A percentile compares a stretch with the other conserved stretches of the same genome.
Evolutionary conservation across 2,329 filamentous ascomycete species (phyloP).

Genomic region (Calonectria ilicicola): DNA sequence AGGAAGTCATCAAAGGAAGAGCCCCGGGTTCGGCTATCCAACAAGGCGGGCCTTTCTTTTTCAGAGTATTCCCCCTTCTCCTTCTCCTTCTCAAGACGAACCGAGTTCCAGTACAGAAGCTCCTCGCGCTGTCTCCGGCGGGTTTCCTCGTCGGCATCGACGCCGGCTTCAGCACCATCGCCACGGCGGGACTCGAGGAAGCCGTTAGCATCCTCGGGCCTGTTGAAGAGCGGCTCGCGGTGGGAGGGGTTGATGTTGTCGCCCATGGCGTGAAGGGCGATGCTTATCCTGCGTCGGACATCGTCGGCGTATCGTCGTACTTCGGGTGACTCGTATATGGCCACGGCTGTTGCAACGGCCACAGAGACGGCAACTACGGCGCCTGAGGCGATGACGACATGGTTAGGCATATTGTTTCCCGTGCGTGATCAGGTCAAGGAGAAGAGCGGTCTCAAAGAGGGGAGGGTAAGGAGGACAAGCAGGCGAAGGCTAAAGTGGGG

Average conservation of each 20-base stretch:
- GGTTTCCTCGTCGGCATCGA: conserved; percentile 73
- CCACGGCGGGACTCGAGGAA: conserved; percentile 67
- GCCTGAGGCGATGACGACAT: conserved; percentile 65
- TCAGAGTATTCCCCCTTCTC: conserved; percentile 39
- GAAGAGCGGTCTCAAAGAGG: not conserved
- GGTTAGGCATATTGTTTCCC: conserved; percentile 64
- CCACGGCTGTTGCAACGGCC: conserved; percentile 68
- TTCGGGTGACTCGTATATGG: conserved; percentile 74
- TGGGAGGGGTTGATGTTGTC: conserved; percentile 65
- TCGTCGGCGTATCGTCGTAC: conserved; percentile 71
- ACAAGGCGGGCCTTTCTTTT: conserved; percentile 8
- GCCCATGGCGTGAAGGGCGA: conserved; percentile 70
- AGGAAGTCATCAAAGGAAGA: conserved; percentile 72
- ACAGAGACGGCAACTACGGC: conserved; percentile 69
- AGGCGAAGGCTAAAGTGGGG: conserved; percentile 11
- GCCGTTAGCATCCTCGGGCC: conserved; percentile 74
- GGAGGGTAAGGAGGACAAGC: not conserved
- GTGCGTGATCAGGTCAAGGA: not conserved
- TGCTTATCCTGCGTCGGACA: conserved; percentile 70
- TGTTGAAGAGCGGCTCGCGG: conserved; percentile 70
- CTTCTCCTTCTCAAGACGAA: conserved; percentile 63
- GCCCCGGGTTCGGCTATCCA: conserved; percentile 39
- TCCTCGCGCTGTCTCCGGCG: conserved; percentile 73
- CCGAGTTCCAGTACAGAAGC: conserved; percentile 73
- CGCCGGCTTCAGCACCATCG: conserved; percentile 55